phyloP scores from a whole-genome alignment of 108 stramenopile species.

The Tribonema minus region DNA sequence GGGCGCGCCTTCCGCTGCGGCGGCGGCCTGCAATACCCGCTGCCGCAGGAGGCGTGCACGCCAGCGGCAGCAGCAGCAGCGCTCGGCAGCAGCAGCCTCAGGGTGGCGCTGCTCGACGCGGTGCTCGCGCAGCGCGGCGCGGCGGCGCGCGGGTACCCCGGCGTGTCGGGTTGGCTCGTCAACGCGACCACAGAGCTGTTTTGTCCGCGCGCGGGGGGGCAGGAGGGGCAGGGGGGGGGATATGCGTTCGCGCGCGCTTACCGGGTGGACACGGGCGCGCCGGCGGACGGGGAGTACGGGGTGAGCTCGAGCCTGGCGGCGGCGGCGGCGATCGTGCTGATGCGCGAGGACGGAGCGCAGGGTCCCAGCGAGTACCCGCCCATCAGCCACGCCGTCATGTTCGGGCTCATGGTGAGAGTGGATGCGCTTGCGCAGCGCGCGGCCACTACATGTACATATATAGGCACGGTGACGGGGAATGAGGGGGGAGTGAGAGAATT shows the following conservation, averaged over 20 bases:
- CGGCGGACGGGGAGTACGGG: neutral
- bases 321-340: conserved; percentile 8
- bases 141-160: neutral
- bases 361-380: conserved; percentile 12
- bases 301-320: conserved; percentile 8
- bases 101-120: conserved; percentile 22
- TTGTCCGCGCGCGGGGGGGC: neutral
- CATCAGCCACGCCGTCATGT: conserved; percentile 26
- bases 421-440: conserved; percentile 6
- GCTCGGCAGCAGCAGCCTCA: too few species aligned
- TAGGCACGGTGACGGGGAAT: too few species aligned
- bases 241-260: conserved; percentile 7
- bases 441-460: too few species aligned
- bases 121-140: conserved; percentile 17
- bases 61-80: too few species aligned
- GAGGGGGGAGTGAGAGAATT: too few species aligned
- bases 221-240: neutral
- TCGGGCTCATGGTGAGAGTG: conserved; percentile 25
- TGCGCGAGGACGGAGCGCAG: conserved; percentile 21
- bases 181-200: conserved; percentile 5
- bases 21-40: too few species aligned
- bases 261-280: neutral
- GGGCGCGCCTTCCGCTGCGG: too few species aligned
- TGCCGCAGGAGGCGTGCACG: too few species aligned
- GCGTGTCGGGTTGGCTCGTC: conserved; percentile 15